A percentile compares a stretch with the other conserved stretches of the same genome.
These are phyloP conservation scores for Microdochium bolleyi DNA, from an alignment of 2,329 filamentous ascomycete species.

Conservation along the genomic window DNA sequence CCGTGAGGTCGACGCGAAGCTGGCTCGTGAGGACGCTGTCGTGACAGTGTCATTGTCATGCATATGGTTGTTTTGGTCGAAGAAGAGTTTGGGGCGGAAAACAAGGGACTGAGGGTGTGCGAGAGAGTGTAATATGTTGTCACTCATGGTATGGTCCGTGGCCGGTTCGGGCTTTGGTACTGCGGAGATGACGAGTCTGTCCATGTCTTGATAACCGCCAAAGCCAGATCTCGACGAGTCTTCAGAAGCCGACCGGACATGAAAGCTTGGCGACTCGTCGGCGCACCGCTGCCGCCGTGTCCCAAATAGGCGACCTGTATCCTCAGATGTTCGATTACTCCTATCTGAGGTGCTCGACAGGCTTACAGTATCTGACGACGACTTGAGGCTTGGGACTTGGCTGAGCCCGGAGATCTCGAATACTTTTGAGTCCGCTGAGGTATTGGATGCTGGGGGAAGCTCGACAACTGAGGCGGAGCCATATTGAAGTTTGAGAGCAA, in stretches of 20 bases:
- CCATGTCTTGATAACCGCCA: not conserved
- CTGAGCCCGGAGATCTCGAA: not conserved
- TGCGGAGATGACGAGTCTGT: not conserved
- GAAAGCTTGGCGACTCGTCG: not conserved
- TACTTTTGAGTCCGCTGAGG: not conserved
- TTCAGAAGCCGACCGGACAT: not conserved
- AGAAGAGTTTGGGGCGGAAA: not conserved
- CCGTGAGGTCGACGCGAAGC: not conserved
- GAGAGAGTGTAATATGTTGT: not conserved
- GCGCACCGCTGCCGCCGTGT: not conserved
- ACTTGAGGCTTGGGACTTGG: not conserved
- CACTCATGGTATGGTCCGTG: not conserved
- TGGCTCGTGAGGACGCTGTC: not conserved
- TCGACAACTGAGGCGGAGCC: not conserved
- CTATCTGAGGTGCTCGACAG: not conserved
- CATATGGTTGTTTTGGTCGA: not conserved
- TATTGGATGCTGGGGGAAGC: not conserved
- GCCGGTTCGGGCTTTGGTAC: not conserved
- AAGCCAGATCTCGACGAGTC: not conserved
- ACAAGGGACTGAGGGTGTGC: not conserved
- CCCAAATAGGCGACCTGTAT: not conserved
- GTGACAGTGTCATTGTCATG: not conserved
- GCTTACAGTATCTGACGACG: not conserved
- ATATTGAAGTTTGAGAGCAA: not conserved
- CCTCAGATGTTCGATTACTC: not conserved